A percentile compares a stretch with the other conserved stretches of the same genome.
Conservation (phyloP, 2,329 filamentous ascomycete species). For the Microdochium trichocladiopsis region DNA sequence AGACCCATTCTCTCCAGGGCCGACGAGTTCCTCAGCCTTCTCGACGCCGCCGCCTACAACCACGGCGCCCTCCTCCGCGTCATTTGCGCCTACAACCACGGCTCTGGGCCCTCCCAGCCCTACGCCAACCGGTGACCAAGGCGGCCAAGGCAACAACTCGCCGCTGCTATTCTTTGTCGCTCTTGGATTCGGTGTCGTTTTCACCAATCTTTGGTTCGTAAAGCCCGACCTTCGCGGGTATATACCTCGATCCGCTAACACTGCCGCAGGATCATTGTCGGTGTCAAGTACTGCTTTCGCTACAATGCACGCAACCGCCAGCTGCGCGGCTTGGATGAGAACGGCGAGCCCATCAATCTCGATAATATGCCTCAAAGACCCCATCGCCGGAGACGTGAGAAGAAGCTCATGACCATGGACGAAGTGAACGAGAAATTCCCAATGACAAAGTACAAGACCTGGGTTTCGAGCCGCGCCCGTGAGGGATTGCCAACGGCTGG, state of each 20-base stretch:
- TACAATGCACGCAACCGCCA: constrained; percentile 92
- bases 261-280: constrained; percentile 87
- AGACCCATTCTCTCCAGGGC: neutral
- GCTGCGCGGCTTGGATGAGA: constrained; percentile 62
- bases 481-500: constrained; percentile 79
- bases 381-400: constrained; percentile 82
- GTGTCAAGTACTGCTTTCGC: constrained; percentile 98
- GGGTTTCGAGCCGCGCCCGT: constrained; percentile 76
- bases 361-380: constrained; percentile 72
- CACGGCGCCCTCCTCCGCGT: constrained; percentile 1
- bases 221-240: neutral
- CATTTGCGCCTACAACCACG: constrained; percentile 2
- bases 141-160: constrained; percentile 50
- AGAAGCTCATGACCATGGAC: constrained; percentile 98
- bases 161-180: constrained; percentile 89
- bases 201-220: constrained; percentile 93
- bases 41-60: constrained; percentile 1
- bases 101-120: constrained; percentile 5
- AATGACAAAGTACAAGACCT: constrained; percentile 91
- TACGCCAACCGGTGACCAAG: constrained; percentile 14
- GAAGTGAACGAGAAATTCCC: constrained; percentile 98
- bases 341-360: constrained; percentile 83
- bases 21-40: neutral
- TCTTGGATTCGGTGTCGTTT: constrained; percentile 93
- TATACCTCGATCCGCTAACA: neutral